These are phyloP conservation scores for Sanghuangporus sanghuang DNA, from an alignment of 1,284 basidiomycete genomes.

Conservation along the genomic window DNA sequence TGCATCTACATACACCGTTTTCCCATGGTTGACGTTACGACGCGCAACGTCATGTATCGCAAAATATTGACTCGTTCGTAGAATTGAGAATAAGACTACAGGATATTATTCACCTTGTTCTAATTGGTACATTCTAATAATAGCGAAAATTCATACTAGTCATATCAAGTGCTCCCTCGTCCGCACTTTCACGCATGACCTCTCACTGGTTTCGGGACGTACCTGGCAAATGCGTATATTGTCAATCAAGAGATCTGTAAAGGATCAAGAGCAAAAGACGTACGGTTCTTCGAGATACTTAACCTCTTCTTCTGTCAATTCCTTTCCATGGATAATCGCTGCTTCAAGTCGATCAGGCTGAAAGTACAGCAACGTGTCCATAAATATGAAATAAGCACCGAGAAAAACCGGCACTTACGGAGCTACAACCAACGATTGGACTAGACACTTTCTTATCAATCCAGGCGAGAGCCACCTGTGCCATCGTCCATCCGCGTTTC, in stretches of 20 bases:
- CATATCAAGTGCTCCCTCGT: not conserved
- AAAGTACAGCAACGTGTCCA: not conserved
- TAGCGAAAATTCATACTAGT: not conserved
- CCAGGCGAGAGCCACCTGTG: conserved; percentile 28
- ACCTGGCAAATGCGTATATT: not conserved
- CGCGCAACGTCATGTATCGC: too few relatives aligned
- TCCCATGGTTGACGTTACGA: too few relatives aligned
- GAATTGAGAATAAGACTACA: too few relatives aligned
- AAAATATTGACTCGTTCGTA: too few relatives aligned
- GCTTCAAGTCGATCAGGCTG: conserved; percentile 16
- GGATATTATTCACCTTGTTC: too few relatives aligned
- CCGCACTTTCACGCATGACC: not conserved
- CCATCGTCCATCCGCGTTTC: conserved; percentile 26
- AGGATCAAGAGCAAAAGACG: not conserved
- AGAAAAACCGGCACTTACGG: conserved; percentile 5
- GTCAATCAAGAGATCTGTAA: not conserved
- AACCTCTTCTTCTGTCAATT: conserved; percentile 20
- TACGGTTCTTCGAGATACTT: conserved; percentile 23
- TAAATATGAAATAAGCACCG: not conserved
- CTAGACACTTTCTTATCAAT: conserved; percentile 23
- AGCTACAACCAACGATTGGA: conserved; percentile 24
- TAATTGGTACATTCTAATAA: too few relatives aligned
- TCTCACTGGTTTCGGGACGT: conserved; percentile 3
- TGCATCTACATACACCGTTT: too few relatives aligned
- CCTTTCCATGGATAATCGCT: conserved; percentile 15